phyloP scores from a whole-genome alignment of 2,329 filamentous ascomycete genomes.

The Ophiostoma montium region DNA sequence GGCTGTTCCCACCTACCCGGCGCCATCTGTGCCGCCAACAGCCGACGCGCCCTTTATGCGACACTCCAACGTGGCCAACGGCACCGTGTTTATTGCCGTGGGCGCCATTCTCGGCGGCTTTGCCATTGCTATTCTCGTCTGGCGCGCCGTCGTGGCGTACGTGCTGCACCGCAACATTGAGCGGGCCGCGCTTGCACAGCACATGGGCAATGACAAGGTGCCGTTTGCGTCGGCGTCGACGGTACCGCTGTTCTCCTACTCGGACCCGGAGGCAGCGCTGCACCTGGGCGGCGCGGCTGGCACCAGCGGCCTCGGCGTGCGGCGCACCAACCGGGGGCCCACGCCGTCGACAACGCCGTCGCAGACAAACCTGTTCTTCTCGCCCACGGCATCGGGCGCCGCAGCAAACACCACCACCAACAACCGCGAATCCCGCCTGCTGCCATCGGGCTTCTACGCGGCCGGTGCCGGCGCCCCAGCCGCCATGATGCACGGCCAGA shows the following conservation, averaged over 20 bases:
- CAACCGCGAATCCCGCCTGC: constrained; percentile 61
- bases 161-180: constrained; percentile 84
- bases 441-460: constrained; percentile 86
- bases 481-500: constrained; percentile 22
- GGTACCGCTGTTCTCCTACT: constrained; percentile 49
- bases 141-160: constrained; percentile 80
- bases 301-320: constrained; percentile 30
- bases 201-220: constrained; percentile 55
- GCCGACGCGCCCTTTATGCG: constrained; percentile 84
- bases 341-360: constrained; percentile 43
- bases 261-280: constrained; percentile 41
- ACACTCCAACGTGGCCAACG: constrained; percentile 69
- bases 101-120: constrained; percentile 78
- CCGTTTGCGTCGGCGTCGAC: constrained; percentile 39
- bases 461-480: constrained; percentile 35
- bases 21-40: constrained; percentile 68
- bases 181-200: constrained; percentile 64
- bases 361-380: constrained; percentile 76
- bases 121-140: constrained; percentile 66
- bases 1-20: constrained; percentile 44
- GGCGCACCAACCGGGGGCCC: constrained; percentile 37
- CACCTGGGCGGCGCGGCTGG: constrained; percentile 28
- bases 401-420: constrained; percentile 12
- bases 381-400: constrained; percentile 64
- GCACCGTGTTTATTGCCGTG: constrained; percentile 91